phyloP scores from a whole-genome alignment of 2,329 filamentous ascomycete species.

The Xenosphaeropsis pyriputrescens region DNA sequence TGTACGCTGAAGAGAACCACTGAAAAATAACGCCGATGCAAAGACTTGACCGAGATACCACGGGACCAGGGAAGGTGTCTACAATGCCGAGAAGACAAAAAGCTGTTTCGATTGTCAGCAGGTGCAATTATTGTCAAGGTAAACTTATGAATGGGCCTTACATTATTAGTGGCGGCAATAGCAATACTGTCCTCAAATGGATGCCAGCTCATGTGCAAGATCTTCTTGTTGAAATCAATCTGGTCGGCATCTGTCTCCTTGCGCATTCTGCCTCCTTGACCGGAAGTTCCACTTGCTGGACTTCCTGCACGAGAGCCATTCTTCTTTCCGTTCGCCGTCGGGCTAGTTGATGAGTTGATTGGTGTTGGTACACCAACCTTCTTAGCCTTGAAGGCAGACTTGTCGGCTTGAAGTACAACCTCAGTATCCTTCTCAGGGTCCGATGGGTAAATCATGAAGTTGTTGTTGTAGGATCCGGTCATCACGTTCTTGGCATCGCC shows the following conservation, averaged over 20 bases:
- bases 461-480: conserved; percentile 99
- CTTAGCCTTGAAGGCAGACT: conserved; percentile 99
- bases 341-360: conserved; percentile 72
- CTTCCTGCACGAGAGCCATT: conserved; percentile 76
- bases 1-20: no score
- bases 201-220: conserved; percentile 99
- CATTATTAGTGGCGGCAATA: conserved; percentile 98
- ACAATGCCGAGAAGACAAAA: conserved; percentile 69
- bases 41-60: conserved; percentile 1
- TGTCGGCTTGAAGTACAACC: conserved; percentile 93
- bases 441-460: conserved; percentile 99
- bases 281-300: conserved; percentile 57
- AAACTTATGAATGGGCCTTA: conserved; percentile 35
- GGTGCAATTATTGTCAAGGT: not conserved
- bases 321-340: conserved; percentile 65
- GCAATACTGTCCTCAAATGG: conserved; percentile 99
- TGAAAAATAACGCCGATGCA: not conserved
- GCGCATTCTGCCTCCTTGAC: conserved; percentile 85
- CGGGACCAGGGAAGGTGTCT: conserved; percentile 27
- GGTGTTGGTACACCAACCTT: conserved; percentile 96
- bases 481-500: conserved; percentile 98
- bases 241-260: conserved; percentile 99
- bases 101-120: conserved; percentile 30
- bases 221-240: conserved; percentile 99
- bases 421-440: conserved; percentile 94